Base-by-base conservation (phyloP, 2,329 filamentous ascomycete genomes). In the Penicillium sp. region DNA sequence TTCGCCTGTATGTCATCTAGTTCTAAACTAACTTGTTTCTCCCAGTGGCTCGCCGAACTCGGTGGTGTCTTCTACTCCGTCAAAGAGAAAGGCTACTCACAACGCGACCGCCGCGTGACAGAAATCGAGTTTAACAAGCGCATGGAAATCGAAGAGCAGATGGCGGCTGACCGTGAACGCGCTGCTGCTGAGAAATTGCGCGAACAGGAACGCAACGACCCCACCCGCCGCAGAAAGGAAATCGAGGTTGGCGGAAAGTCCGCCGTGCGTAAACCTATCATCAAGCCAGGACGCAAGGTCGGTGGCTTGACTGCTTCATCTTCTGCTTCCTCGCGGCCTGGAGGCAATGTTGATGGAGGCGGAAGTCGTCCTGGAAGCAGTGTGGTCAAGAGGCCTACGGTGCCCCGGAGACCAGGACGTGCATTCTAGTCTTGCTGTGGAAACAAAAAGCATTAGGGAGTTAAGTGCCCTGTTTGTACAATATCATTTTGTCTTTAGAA, bases 31-130 rank as follows among this genome's bases (percentile, higher is more conserved):
- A 54, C 49, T 42, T 31, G 27, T 23, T 9, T 23, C 44, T 34
- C 16, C 3, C 46, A 77, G 74, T 99, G 94, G 94, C 84, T 99
- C 39, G 94, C 94, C 7, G 94, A 99, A 70, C 80, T 99, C 6
- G 94, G 95, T 34, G 94, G 92, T 2, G 94, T 99, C 0, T 99
- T 99, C 73, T 99, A 97, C 74, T 94, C 89, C 1, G 84, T 99
- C 68, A 97, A 96, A 76, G 93, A 97, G 75, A 99, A 99, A 75
- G 94, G 93, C 1, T 99, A 96, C 70, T 96, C 90, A 15, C 86
- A 87, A 13, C 82, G 90, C 27, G 89, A 96, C 66, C 93, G 91
- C 75, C 84, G 90, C 51, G 85, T 96, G 46, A 93, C 88, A 0
- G 93, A 97, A 76, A 87, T 86, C 16, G 93, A 97, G 71, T 96